These are phyloP conservation scores for Coelastrella sp. DNA, from an alignment of 139 green algal species.

Conservation along the genomic window DNA sequence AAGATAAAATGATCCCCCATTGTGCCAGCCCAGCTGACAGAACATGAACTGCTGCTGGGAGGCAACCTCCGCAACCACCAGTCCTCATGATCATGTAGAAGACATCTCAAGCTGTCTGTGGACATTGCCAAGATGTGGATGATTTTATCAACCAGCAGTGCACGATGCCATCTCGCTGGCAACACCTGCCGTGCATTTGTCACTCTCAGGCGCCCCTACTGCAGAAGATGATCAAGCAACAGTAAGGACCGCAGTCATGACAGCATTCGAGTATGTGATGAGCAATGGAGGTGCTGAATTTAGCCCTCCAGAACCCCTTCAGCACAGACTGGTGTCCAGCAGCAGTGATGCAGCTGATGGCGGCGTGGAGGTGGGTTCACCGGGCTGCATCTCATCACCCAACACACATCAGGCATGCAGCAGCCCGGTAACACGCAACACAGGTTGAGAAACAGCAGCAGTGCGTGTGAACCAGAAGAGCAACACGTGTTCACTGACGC, in stretches of 20 bases:
- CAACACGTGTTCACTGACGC: too few relatives aligned
- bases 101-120: too few relatives aligned
- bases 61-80: too few relatives aligned
- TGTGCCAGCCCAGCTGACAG: background rate
- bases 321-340: background rate
- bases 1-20: background rate
- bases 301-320: background rate
- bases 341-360: constrained; percentile 4
- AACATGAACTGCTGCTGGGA: background rate
- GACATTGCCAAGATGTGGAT: too few relatives aligned
- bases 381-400: too few relatives aligned
- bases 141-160: too few relatives aligned
- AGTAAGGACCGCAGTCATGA: constrained; percentile 11
- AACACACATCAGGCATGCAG: too few relatives aligned
- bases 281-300: constrained; percentile 37
- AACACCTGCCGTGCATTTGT: background rate
- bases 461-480: too few relatives aligned
- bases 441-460: too few relatives aligned
- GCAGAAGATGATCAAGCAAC: background rate
- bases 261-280: constrained; percentile 43
- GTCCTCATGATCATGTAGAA: too few relatives aligned
- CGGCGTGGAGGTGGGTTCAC: background rate
- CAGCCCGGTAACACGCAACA: too few relatives aligned
- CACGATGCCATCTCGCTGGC: too few relatives aligned
- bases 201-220: background rate